A percentile compares a stretch with the other conserved stretches of the same genome.
Evolutionary conservation across 805 yeast genomes (phyloP).

Genomic region (Ogataea trehalophila): DNA sequence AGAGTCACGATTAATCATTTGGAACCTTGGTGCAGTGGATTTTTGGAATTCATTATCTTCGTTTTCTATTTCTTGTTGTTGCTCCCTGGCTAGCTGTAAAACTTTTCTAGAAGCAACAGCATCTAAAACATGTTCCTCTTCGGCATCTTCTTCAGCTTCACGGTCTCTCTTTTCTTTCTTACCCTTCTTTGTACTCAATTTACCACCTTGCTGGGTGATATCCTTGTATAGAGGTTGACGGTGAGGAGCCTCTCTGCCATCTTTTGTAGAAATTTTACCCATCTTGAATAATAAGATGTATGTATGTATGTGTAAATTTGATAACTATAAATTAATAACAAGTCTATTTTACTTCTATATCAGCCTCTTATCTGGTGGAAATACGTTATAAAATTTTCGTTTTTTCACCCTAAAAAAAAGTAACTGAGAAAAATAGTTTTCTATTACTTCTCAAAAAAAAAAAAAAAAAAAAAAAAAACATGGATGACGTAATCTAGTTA

Average conservation of each 20-base stretch:
- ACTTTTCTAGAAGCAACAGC: slow-evolving; percentile 80
- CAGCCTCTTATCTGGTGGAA: too few relatives aligned
- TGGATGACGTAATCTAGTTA: too few relatives aligned
- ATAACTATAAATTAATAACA: neutral
- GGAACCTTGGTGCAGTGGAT: slow-evolving; percentile 26
- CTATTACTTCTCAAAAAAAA: too few relatives aligned
- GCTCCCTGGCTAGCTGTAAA: slow-evolving; percentile 84
- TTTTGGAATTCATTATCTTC: slow-evolving; percentile 44
- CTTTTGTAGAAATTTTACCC: slow-evolving; percentile 61
- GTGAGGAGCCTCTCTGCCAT: slow-evolving; percentile 52
- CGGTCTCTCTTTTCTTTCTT: slow-evolving; percentile 23
- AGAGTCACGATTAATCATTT: slow-evolving; percentile 31
- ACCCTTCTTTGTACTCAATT: slow-evolving; percentile 19
- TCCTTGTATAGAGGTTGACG: slow-evolving; percentile 82
- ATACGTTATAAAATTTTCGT: too few relatives aligned
- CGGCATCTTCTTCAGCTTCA: slow-evolving; percentile 39
- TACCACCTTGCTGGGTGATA: slow-evolving; percentile 62
- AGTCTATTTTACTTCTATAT: neutral
- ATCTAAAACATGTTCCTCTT: slow-evolving; percentile 67
- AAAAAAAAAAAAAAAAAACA: too few relatives aligned
- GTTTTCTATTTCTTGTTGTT: slow-evolving; percentile 81
- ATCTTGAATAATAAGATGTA: slow-evolving; percentile 29
- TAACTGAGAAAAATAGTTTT: too few relatives aligned
- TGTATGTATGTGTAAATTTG: neutral
- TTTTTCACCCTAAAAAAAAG: too few relatives aligned